Evolutionary conservation across 176 grass and related monocot species (phyloP).

Genomic region (Chrysopogon serrulatus): DNA sequence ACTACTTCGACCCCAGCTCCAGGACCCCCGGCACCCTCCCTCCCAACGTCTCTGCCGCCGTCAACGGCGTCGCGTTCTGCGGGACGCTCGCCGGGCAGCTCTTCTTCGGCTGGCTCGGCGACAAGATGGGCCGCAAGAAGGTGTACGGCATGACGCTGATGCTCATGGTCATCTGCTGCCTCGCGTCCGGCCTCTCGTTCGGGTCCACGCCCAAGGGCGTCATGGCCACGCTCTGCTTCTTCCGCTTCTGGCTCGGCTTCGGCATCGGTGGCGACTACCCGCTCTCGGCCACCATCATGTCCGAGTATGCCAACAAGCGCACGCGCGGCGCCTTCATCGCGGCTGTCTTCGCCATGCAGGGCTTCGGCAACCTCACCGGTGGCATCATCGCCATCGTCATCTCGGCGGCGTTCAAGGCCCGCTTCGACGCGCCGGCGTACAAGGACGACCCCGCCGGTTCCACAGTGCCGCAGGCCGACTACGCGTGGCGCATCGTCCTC

Average conservation of each 20-base stretch:
- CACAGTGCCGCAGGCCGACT: slow-evolving; percentile 40
- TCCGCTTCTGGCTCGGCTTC: slow-evolving; percentile 87
- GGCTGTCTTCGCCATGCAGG: slow-evolving; percentile 65
- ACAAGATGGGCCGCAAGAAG: slow-evolving; percentile 61
- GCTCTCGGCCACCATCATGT: slow-evolving; percentile 76
- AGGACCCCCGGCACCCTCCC: neutral
- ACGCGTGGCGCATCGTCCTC: slow-evolving; percentile 51
- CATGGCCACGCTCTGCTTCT: slow-evolving; percentile 79
- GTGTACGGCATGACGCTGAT: slow-evolving; percentile 57
- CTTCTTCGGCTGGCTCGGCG: slow-evolving; percentile 76
- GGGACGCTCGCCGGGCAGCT: slow-evolving; percentile 58
- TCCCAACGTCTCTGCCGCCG: neutral
- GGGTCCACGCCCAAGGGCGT: slow-evolving; percentile 30
- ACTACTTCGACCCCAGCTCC: neutral
- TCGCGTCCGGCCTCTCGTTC: slow-evolving; percentile 75
- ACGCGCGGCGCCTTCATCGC: slow-evolving; percentile 67
- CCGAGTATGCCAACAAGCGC: slow-evolving; percentile 68
- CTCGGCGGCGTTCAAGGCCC: slow-evolving; percentile 28
- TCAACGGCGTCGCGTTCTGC: slow-evolving; percentile 41
- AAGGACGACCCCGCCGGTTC: slow-evolving; percentile 8
- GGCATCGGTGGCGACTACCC: slow-evolving; percentile 89
- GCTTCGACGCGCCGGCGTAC: slow-evolving; percentile 47
- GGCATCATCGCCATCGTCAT: slow-evolving; percentile 28
- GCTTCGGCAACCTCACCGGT: slow-evolving; percentile 42
- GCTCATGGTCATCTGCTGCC: slow-evolving; percentile 57